These are phyloP conservation scores for Monocercomonoides exilis DNA, from an alignment of 78 protist genomes.

Conservation along the genomic window DNA sequence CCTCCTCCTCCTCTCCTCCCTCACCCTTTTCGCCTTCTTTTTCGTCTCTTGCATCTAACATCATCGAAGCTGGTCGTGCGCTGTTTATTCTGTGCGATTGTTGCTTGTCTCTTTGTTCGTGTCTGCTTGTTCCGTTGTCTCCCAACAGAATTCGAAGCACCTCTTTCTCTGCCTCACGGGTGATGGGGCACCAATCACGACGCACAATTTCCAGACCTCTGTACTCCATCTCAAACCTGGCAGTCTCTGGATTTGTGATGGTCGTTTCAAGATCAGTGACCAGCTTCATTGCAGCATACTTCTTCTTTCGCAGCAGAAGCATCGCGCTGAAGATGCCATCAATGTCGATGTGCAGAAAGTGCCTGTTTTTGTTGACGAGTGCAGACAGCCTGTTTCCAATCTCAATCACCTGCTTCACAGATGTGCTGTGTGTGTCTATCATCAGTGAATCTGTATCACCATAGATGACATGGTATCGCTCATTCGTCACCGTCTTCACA, in stretches of 20 bases:
- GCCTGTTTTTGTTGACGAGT: constrained; percentile 6
- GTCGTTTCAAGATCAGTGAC: background rate
- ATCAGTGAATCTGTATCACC: constrained; percentile 99
- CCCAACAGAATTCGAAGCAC: constrained; percentile 54
- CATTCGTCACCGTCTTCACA: background rate
- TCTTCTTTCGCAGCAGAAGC: constrained; percentile 93
- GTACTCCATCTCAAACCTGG: constrained; percentile 22
- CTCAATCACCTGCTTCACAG: constrained; percentile 45
- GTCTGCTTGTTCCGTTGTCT: no score
- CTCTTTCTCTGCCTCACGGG: constrained; percentile 48
- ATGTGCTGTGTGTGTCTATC: constrained; percentile 65
- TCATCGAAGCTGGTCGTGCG: constrained; percentile 1
- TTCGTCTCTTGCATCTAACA: background rate
- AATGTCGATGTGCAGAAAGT: constrained; percentile 47
- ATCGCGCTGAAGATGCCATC: constrained; percentile 83
- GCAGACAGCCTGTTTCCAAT: constrained; percentile 46
- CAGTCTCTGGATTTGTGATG: background rate
- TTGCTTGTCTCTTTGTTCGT: no score
- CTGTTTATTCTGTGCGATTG: no score
- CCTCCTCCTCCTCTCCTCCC: background rate
- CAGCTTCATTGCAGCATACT: constrained; percentile 82
- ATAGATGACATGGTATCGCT: constrained; percentile 71
- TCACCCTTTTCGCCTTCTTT: no score
- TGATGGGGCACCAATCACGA: constrained; percentile 92
- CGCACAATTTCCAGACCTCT: constrained; percentile 96